Evolutionary conservation across 192 early-diverging fungal species (phyloP), one percentile per base, ranked within the genome.

Genomic region (Mortierella hygrophila): DNA sequence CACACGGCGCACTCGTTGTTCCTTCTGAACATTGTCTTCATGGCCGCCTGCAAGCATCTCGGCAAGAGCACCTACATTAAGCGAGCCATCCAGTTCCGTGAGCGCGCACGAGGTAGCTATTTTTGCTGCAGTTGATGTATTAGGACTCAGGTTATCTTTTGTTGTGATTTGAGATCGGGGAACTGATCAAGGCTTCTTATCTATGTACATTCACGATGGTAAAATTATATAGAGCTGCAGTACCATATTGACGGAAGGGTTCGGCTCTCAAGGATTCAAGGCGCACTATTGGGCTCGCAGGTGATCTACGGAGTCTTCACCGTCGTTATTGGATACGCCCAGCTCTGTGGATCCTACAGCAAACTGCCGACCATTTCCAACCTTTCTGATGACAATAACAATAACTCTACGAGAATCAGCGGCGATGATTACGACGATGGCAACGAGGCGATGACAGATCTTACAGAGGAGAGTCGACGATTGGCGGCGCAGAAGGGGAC

Each of bases 41-140:
- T 86, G 84, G n/a, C 84, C 0, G 84, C 84, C 11, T 86, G 84
- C 72, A 86, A 86, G 49, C 84, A 86, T 44, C 71, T 86, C 5
- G 84, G 54, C 9, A 79, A 79, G 16, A 44, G 63, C 32, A 78
- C 70, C 3, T 79, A 86, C 41, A 81, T 86, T 40, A 86, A 86
- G 44, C 84, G 84, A 20, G 84, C 84, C 20, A 77, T 86, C 8
- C 84, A 86, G 52, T 86, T 86, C 52, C 73, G 84, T 3, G 84
- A 86, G 35, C 84, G 84, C 26, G 84, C 84, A 2, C 55, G 70
- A 54, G 84, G 84, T 86, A 81, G 70, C 44, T 3, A 40, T 40
- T 40, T 40, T 40, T 40, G 38, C 38, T 40, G 6, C 38, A 3
- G 38, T 40, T 40, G 38, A 40, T 40, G 3, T 40, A 40, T 40